Percentiles rank a stretch among this genome's conserved stretches.
phyloP scores from a whole-genome alignment of 768 basidiomycete species.

The Bullera alba region DNA sequence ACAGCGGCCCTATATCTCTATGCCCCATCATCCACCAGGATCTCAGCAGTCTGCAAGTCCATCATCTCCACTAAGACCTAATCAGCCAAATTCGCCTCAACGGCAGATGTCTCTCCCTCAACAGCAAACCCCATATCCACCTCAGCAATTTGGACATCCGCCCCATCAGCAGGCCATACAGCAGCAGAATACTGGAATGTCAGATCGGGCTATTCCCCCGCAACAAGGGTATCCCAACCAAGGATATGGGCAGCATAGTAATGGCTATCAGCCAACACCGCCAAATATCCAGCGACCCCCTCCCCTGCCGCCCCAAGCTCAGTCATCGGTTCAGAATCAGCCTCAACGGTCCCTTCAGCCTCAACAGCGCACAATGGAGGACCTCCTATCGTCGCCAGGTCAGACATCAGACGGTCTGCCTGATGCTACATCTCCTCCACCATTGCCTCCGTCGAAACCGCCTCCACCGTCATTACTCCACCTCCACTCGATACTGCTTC shows the following conservation, averaged over 20 bases:
- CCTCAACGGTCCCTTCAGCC: conserved; percentile 6
- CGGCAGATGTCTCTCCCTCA: background rate
- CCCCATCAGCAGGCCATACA: background rate
- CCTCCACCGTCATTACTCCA: conserved; percentile 41
- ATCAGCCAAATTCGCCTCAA: background rate
- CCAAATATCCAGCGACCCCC: no score
- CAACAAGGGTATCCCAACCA: no score
- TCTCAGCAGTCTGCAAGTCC: background rate
- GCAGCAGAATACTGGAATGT: no score
- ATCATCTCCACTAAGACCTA: background rate
- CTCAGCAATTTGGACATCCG: background rate
- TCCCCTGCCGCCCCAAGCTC: background rate
- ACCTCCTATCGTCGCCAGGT: conserved; percentile 69
- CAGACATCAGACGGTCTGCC: background rate
- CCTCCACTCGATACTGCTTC: conserved; percentile 57
- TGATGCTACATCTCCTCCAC: conserved; percentile 6
- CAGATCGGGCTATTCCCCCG: no score
- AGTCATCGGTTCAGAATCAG: conserved; percentile 1
- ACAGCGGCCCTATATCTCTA: no score
- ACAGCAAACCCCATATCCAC: conserved; percentile 8
- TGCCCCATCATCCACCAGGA: no score
- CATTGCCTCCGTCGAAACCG: conserved; percentile 40
- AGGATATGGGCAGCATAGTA: no score
- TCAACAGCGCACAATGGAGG: conserved; percentile 77
- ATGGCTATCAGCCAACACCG: no score